phyloP scores from a whole-genome alignment of 208 protist species.

The Trypanosoma brucei region DNA sequence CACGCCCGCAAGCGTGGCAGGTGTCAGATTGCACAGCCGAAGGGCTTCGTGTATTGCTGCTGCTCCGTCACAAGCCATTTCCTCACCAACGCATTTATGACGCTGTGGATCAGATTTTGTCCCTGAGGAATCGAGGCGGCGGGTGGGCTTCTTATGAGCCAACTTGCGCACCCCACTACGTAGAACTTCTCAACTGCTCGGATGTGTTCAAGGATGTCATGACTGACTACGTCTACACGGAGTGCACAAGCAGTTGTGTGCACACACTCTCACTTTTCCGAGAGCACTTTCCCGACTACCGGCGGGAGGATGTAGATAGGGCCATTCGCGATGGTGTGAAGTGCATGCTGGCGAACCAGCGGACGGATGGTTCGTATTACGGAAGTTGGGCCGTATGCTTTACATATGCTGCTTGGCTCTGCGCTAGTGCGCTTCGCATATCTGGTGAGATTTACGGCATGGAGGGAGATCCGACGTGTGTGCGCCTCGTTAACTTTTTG shows the following conservation, averaged over 20 bases:
- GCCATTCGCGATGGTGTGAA: conserved; percentile 86
- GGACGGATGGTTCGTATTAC: conserved; percentile 90
- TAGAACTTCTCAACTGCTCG: conserved; percentile 94
- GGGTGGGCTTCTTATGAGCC: conserved; percentile 96
- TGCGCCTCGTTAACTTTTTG: conserved; percentile 86
- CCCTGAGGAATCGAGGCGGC: conserved; percentile 87
- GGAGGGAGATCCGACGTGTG: conserved; percentile 67
- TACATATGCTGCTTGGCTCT: conserved; percentile 97
- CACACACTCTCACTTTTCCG: conserved; percentile 91
- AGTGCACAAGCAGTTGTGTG: conserved; percentile 95
- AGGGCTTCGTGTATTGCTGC: conserved; percentile 90
- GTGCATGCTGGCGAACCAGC: conserved; percentile 88
- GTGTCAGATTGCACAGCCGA: conserved; percentile 97
- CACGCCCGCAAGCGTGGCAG: conserved; percentile 92
- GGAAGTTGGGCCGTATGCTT: conserved; percentile 97
- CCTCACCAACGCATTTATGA: conserved; percentile 63
- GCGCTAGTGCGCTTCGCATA: conserved; percentile 84
- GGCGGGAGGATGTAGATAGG: conserved; percentile 76
- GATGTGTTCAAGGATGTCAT: conserved; percentile 97
- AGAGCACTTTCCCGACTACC: conserved; percentile 87
- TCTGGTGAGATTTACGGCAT: conserved; percentile 77
- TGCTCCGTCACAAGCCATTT: conserved; percentile 61
- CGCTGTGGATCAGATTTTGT: conserved; percentile 93
- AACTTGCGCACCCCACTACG: conserved; percentile 79
- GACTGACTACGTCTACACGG: conserved; percentile 96